Percentiles rank a stretch among this genome's conserved stretches.
Evolutionary conservation across 768 basidiomycete species (phyloP).

Genomic region (Pseudohyphozyma bogoriensis): DNA sequence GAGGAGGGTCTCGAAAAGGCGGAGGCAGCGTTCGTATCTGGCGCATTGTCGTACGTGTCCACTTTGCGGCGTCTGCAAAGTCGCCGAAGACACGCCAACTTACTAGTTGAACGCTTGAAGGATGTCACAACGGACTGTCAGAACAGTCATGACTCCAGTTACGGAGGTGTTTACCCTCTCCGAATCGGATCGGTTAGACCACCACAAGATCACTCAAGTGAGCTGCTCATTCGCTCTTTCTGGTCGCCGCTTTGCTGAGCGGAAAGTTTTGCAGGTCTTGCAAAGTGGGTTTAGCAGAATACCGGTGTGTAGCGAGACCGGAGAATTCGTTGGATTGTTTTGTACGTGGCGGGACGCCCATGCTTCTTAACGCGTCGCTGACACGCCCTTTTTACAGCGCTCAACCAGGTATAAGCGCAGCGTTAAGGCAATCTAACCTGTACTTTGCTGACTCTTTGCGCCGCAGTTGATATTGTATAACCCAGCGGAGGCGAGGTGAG

Average conservation of each 20-base stretch:
- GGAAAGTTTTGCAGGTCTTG: not conserved
- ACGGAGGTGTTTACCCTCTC: conserved; percentile 76
- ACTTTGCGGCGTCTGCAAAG: no score
- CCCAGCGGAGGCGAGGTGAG: conserved; percentile 50
- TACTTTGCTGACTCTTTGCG: not conserved
- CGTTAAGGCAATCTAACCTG: no score
- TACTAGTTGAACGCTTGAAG: not conserved
- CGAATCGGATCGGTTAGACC: conserved; percentile 66
- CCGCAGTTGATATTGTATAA: conserved; percentile 72
- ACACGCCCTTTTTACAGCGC: no score
- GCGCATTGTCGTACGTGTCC: conserved; percentile 16
- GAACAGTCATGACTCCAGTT: conserved; percentile 69
- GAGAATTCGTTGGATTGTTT: conserved; percentile 67
- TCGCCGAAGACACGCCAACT: no score
- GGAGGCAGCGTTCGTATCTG: conserved; percentile 37
- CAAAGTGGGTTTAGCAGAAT: not conserved
- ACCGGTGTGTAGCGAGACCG: conserved; percentile 40
- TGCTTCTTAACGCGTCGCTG: no score
- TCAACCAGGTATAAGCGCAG: no score
- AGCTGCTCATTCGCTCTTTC: not conserved
- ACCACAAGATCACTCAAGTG: conserved; percentile 48
- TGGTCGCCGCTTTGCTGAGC: not conserved
- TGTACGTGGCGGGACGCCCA: not conserved
- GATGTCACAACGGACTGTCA: conserved; percentile 42
- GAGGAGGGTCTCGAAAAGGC: conserved; percentile 40